Evolutionary conservation across 441 rosid species (phyloP).

Genomic region (Jatropha multifida): DNA sequence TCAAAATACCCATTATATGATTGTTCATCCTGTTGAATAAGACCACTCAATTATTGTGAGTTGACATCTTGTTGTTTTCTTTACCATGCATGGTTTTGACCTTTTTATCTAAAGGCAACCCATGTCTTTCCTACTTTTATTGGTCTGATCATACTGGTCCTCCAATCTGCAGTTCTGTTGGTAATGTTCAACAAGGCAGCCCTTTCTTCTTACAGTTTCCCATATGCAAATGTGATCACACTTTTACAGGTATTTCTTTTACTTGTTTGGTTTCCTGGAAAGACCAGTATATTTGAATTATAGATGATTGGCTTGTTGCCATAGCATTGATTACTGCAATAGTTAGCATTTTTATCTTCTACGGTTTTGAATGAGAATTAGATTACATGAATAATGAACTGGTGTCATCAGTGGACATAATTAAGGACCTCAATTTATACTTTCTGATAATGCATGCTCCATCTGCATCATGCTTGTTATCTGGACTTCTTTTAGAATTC

Average conservation of each 20-base stretch:
- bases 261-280: background rate
- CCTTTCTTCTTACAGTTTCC: constrained; percentile 83
- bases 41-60: background rate
- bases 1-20: too few relatives aligned
- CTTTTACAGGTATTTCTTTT: constrained; percentile 37
- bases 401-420: background rate
- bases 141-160: constrained; percentile 13
- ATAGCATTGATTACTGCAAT: constrained; percentile 5
- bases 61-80: background rate
- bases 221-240: constrained; percentile 80
- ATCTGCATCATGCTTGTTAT: background rate
- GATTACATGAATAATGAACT: background rate
- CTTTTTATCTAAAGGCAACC: background rate
- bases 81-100: background rate
- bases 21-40: background rate
- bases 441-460: background rate
- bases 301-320: background rate
- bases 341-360: background rate
- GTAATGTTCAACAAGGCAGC: constrained; percentile 96
- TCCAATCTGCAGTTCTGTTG: constrained; percentile 61
- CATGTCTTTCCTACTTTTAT: background rate
- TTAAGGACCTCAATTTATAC: background rate
- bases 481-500: background rate
- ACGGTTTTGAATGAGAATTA: background rate
- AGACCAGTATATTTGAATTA: background rate